Evolutionary conservation across 192 early-diverging fungal species (phyloP).

Genomic region (Backusella circina): DNA sequence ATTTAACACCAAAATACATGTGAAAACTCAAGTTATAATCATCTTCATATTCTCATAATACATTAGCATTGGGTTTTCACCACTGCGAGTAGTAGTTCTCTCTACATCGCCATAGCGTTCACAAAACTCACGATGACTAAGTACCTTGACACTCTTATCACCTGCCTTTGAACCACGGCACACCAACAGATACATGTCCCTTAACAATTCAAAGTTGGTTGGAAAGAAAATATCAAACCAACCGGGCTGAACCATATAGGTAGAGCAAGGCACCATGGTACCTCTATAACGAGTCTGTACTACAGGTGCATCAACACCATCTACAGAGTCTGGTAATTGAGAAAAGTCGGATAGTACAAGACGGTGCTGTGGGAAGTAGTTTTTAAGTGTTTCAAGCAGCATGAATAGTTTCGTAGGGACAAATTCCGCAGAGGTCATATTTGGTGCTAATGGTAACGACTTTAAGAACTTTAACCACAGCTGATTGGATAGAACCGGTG

Average conservation of each 20-base stretch:
- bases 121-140: conserved; percentile 82
- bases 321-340: conserved; percentile 77
- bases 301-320: conserved; percentile 83
- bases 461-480: conserved; percentile 36
- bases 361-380: conserved; percentile 82
- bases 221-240: conserved; percentile 99
- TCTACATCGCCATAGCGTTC: conserved; percentile 71
- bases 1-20: neutral
- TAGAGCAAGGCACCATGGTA: conserved; percentile 91
- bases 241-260: conserved; percentile 96
- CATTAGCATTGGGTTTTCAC: conserved; percentile 93
- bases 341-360: conserved; percentile 91
- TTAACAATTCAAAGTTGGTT: conserved; percentile 88
- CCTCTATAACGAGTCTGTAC: conserved; percentile 91
- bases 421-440: conserved; percentile 84
- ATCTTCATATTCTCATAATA: conserved; percentile 91
- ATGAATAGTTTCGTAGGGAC: conserved; percentile 81
- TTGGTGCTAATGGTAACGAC: conserved; percentile 77
- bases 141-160: conserved; percentile 49
- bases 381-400: conserved; percentile 72
- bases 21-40: conserved; percentile 43
- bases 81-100: conserved; percentile 71
- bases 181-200: conserved; percentile 69
- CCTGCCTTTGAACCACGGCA: conserved; percentile 45
- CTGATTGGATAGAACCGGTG: conserved; percentile 55